These are phyloP conservation scores for Fonsecaea nubica DNA, from an alignment of 2,329 filamentous ascomycete species.

Conservation along the genomic window DNA sequence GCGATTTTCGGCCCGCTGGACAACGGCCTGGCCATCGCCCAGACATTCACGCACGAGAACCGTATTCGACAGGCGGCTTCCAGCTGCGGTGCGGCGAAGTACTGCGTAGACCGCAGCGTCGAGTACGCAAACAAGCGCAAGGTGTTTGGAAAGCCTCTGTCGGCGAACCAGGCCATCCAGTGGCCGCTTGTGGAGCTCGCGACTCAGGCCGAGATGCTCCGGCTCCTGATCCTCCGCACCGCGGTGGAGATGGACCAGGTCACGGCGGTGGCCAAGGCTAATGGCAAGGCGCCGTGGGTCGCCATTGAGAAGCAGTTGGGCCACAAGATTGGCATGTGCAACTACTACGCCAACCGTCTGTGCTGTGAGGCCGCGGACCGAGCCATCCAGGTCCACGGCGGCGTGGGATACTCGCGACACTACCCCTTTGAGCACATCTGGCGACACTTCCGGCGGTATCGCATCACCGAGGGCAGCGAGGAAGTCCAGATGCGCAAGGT, in stretches of 20 bases:
- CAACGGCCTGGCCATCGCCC: slow-evolving; percentile 65
- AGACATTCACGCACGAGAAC: slow-evolving; percentile 71
- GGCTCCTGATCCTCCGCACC: slow-evolving; percentile 66
- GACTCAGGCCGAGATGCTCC: slow-evolving; percentile 68
- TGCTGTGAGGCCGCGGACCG: slow-evolving; percentile 67
- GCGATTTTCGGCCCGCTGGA: slow-evolving; percentile 61
- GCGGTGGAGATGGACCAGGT: slow-evolving; percentile 65
- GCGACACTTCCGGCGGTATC: slow-evolving; percentile 67
- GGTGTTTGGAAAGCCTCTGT: slow-evolving; percentile 64
- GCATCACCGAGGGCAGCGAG: slow-evolving; percentile 69
- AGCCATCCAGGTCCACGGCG: slow-evolving; percentile 68
- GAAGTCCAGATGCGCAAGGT: slow-evolving; percentile 72
- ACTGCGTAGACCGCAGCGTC: slow-evolving; percentile 65
- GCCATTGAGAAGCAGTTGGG: slow-evolving; percentile 65
- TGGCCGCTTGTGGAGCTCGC: slow-evolving; percentile 68
- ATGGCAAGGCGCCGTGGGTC: slow-evolving; percentile 52
- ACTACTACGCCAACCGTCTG: slow-evolving; percentile 68
- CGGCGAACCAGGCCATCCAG: slow-evolving; percentile 67
- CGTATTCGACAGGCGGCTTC: slow-evolving; percentile 69
- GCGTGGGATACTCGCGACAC: slow-evolving; percentile 65
- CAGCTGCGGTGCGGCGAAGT: slow-evolving; percentile 65
- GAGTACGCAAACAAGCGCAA: slow-evolving; percentile 61
- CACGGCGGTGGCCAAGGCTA: slow-evolving; percentile 38
- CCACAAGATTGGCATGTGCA: slow-evolving; percentile 70
- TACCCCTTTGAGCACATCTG: slow-evolving; percentile 70